Conservation (phyloP, 257 asterid species). For the Jaltomata sinuosa region DNA sequence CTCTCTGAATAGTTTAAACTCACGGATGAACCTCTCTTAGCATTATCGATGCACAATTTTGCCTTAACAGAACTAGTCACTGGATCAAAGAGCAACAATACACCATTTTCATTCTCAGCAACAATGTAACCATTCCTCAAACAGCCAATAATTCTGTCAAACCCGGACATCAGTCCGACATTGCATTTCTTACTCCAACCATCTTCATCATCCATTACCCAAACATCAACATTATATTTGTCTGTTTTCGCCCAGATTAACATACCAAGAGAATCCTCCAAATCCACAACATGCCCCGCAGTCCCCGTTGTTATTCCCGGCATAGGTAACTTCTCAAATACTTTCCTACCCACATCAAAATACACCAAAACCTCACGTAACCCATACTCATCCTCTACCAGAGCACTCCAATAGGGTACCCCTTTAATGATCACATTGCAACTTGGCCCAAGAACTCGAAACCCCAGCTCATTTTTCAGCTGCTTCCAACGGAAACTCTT, state of each 20-base stretch:
- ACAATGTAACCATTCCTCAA: constrained; percentile 5
- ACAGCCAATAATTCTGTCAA: background rate
- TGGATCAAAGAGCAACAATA: background rate
- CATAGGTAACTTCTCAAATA: background rate
- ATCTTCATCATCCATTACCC: constrained; percentile 1
- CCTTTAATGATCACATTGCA: background rate
- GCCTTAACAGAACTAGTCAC: background rate
- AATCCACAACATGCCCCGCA: background rate
- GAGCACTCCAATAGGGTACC: background rate
- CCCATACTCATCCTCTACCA: background rate
- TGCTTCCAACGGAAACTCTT: background rate
- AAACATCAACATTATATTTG: background rate
- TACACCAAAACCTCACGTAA: background rate
- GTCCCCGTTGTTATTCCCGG: background rate
- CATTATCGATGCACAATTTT: background rate
- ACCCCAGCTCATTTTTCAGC: background rate
- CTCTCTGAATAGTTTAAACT: background rate
- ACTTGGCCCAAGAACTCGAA: background rate
- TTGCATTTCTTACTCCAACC: constrained; percentile 6
- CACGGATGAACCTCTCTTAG: background rate
- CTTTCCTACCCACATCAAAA: background rate
- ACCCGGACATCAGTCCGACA: background rate
- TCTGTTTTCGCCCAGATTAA: background rate
- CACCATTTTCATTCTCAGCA: background rate
- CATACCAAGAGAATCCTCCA: constrained; percentile 3